Conservation (phyloP, 352 stramenopile species). For the Globisporangium megalacanthum region DNA sequence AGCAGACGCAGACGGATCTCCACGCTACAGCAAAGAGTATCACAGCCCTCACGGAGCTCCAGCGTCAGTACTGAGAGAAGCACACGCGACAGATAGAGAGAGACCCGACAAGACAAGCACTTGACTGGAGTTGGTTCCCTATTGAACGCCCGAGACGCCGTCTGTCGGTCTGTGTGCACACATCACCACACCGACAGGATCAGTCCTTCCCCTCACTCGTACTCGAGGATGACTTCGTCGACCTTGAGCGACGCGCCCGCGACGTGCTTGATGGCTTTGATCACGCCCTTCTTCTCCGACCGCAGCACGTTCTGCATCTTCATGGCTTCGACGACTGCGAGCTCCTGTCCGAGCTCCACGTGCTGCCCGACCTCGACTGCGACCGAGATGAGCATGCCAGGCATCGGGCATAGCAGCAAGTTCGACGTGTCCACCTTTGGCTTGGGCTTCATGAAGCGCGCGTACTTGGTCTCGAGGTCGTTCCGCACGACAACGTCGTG, state of each 20-base stretch:
- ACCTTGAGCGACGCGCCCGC: conserved; percentile 89
- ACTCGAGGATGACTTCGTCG: conserved; percentile 90
- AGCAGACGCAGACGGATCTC: conserved; percentile 50
- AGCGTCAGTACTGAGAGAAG: conserved; percentile 38
- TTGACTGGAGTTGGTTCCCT: background rate
- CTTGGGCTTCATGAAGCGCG: conserved; percentile 89
- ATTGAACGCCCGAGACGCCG: conserved; percentile 1
- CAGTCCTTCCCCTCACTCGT: conserved; percentile 46
- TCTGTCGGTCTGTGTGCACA: background rate
- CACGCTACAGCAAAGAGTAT: conserved; percentile 49
- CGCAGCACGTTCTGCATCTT: conserved; percentile 98
- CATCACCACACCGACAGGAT: background rate
- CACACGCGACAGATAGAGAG: conserved; percentile 4
- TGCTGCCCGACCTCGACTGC: conserved; percentile 83
- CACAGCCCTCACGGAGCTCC: conserved; percentile 43
- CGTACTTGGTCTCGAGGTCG: conserved; percentile 81
- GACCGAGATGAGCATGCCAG: conserved; percentile 87
- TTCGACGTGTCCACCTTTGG: conserved; percentile 87
- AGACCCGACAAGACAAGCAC: background rate
- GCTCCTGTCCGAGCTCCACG: conserved; percentile 92
- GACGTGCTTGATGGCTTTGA: conserved; percentile 76
- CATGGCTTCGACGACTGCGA: conserved; percentile 97
- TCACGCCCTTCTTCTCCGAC: conserved; percentile 82
- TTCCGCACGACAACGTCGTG: conserved; percentile 88
- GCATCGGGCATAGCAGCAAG: conserved; percentile 94